Percentiles rank a stretch among this genome's conserved stretches.
Evolutionary conservation across 495 filamentous ascomycete genomes (phyloP).

Genomic region (Neurospora hispaniola): DNA sequence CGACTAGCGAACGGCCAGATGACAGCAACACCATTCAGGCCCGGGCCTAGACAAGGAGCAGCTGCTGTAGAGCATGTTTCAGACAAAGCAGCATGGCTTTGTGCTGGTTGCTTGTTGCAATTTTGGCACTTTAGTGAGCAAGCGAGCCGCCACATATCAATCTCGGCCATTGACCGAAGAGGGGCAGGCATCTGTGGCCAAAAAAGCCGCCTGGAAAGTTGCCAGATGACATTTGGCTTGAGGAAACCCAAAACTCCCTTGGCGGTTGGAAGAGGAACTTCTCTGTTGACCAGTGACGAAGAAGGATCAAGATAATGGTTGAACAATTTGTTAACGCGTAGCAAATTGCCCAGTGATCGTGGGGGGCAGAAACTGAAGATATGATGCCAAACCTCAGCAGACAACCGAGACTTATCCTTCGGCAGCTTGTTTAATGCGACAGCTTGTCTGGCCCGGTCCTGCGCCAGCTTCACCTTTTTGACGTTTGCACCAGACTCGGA

Average conservation of each 20-base stretch:
- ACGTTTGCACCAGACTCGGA: conserved; percentile 2
- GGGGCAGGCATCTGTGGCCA: conserved; percentile 47
- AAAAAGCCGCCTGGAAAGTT: conserved; percentile 43
- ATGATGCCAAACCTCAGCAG: conserved; percentile 44
- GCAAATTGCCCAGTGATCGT: conserved; percentile 37
- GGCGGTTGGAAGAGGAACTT: conserved; percentile 13
- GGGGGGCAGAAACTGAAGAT: conserved; percentile 45
- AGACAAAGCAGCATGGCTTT: background rate
- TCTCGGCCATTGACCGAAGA: conserved; percentile 42
- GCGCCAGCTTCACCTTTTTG: conserved; percentile 31
- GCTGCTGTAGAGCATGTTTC: conserved; percentile 9
- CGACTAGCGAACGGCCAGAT: conserved; percentile 58
- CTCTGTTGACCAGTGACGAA: conserved; percentile 16
- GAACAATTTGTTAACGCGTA: conserved; percentile 43
- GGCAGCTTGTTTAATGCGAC: conserved; percentile 3
- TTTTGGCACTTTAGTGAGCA: conserved; percentile 44
- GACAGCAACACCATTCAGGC: conserved; percentile 36
- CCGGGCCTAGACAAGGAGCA: conserved; percentile 41
- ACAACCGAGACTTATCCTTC: conserved; percentile 31
- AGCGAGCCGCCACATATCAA: conserved; percentile 53
- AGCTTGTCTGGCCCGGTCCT: conserved; percentile 5
- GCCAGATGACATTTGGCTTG: conserved; percentile 49
- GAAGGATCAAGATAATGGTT: conserved; percentile 40
- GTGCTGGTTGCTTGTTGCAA: conserved; percentile 29
- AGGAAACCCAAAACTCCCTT: conserved; percentile 16